Evolutionary conservation across 176 grass and related monocot genomes (phyloP), one percentile per base, ranked within the genome.

Genomic region (Microstegium vimineum): DNA sequence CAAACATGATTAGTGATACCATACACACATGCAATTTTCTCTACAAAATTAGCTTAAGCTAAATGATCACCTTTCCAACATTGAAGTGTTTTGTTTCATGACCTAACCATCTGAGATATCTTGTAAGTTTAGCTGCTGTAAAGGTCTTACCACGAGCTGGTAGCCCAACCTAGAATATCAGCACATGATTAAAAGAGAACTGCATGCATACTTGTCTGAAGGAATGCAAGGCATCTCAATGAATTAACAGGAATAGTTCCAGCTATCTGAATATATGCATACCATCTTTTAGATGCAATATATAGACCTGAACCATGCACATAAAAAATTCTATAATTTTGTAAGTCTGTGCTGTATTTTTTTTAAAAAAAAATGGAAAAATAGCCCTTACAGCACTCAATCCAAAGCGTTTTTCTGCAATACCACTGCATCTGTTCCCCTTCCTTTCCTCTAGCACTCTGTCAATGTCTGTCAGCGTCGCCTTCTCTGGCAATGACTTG

Each of bases 71-170:
- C 93, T 98, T 98, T 56, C 93, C 96, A 82, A 98, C 93, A 90
- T 98, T 98, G 85, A 98, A 98, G 89, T 98, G 96, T 75, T 95
- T 98, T 70, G 95, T 98, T 93, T 95, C 92, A 85, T 98, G 95
- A 84, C 95, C 95, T 84, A 95, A 90, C 95, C 95, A 98, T 86
- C 95, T 86, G 59, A 98, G 85, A 84, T 98, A 98, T 87, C 95
- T 93, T 88, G 92, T 93, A 76, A 98, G 92, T 81, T 98, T 98
- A 89, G 92, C 95, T 80, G 92, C 92, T 75, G 95, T 95, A 77
- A 98, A 98, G 23, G 95, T 98, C 84, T 98, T 98, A 84, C 95
- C 95, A 62, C 92, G 90, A 88, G 95, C 95, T 70, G 95, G 95
- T 73, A 95, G 81, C 71, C 95, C 95, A 88, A 95, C 95, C 95